Base-by-base conservation (phyloP, 192 early-diverging fungal species). In the Gigaspora rosea region DNA sequence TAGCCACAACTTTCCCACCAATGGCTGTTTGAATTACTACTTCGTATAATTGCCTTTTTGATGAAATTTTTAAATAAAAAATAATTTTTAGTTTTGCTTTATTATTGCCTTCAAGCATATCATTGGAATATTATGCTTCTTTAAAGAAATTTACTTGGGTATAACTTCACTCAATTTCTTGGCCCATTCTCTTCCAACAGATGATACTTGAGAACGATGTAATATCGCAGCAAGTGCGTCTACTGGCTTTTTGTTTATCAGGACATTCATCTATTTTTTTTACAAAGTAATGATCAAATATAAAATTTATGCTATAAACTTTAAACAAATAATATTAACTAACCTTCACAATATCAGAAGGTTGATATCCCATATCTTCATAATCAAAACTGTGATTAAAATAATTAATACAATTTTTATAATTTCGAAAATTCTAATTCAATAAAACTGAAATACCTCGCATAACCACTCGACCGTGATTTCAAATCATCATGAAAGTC, bases 401-500 rank as follows among this genome's bases (percentile, higher is more conserved):
- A 49, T 22, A 49, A 58, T n/a, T n/a, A 59, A 71, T n/a, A 16
- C 8, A 7, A 11, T 27, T 47, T 20, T 11, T 33, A 33, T 73
- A 70, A 79, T 33, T 15, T 46, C 12, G 48, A 1, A 3, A 11
- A 9, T 2, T 56, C 13, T 6, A n/a, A 71, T 54, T 59, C 5
- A n/a, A 52, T 75, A 82, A 78, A n/a, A 32, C 15, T 32, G 36
- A 33, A 32, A 36, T 46, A 83, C 65, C 74, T 85, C 1, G 93
- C 94, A 80, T 94, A 99, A 1, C 97, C 97, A 58, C 93, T 93
- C 18, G 95, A 94, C 58, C 90, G 87, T 13, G 92, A 92, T 80
- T 99, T 99, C 22, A 99, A 87, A 79, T 92, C 91, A 81, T 99
- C 95, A 82, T 95, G 96, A 83, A 99, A 99, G 77, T 98, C 94